Percentiles rank a stretch among this genome's conserved stretches.
Evolutionary conservation across 2,329 filamentous ascomycete species (phyloP).

Genomic region (Fusarium incarnatum): DNA sequence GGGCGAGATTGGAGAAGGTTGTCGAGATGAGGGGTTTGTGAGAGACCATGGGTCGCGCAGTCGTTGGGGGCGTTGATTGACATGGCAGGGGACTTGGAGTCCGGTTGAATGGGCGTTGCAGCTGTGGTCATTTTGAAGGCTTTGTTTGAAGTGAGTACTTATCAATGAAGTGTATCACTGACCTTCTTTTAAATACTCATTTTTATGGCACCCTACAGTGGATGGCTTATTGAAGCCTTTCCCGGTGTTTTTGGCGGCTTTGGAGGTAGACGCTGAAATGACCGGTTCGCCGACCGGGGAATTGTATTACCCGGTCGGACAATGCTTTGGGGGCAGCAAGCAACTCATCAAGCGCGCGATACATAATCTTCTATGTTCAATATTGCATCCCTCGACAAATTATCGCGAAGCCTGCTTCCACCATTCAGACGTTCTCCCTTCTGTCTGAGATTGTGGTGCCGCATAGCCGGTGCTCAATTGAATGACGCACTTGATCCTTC

Average conservation of each 20-base stretch:
- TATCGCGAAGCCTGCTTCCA: not conserved
- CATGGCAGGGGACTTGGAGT: not conserved
- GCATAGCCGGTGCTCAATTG: not conserved
- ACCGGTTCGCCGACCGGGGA: constrained; percentile 3
- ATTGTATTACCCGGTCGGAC: not conserved
- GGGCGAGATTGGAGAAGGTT: constrained; percentile 17
- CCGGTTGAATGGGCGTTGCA: not conserved
- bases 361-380: not conserved
- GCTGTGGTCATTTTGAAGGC: not conserved
- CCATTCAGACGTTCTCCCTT: not conserved
- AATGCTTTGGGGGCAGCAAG: not conserved
- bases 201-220: not conserved
- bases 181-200: rapidly evolving
- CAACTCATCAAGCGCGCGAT: not conserved
- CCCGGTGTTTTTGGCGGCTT: not conserved
- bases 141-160: not conserved
- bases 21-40: constrained; percentile 25
- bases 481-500: constrained; percentile 10
- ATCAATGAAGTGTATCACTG: no score
- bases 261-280: not conserved
- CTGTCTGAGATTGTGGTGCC: not conserved
- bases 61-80: constrained; percentile 2
- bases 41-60: constrained; percentile 11
- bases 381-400: no score
- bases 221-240: not conserved